Evolutionary conservation across 2,329 filamentous ascomycete species (phyloP).

Genomic region (Fusarium sp.): DNA sequence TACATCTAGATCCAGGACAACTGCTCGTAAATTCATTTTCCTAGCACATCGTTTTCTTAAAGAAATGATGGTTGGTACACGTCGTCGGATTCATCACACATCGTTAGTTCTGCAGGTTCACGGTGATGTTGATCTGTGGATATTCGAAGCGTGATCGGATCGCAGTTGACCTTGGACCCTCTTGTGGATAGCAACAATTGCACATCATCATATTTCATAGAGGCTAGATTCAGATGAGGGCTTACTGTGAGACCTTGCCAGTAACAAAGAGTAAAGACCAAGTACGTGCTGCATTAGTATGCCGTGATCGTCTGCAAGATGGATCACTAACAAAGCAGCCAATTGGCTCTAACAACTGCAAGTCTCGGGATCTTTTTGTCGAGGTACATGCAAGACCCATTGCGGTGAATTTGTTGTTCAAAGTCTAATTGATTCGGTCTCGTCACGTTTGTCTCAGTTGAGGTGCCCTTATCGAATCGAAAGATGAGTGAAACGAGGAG

Average conservation of each 20-base stretch:
- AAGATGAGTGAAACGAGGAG: constrained; percentile 14
- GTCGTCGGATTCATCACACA: neutral
- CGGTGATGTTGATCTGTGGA: neutral
- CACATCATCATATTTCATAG: neutral
- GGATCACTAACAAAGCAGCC: constrained; percentile 6
- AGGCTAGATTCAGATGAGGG: neutral
- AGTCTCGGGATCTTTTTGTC: constrained; percentile 18
- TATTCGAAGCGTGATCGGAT: neutral
- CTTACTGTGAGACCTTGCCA: neutral
- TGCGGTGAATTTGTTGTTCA: neutral
- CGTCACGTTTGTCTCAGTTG: constrained; percentile 14
- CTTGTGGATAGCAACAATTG: neutral
- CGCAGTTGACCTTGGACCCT: neutral
- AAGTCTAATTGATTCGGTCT: constrained; percentile 16
- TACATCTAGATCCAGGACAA: neutral
- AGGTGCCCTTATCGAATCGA: constrained; percentile 23
- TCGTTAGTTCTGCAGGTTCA: neutral
- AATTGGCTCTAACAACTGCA: constrained; percentile 16
- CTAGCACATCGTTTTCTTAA: neutral
- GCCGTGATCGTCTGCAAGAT: constrained; percentile 19
- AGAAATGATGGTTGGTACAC: neutral
- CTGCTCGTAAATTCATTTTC: neutral
- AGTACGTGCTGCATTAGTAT: neutral
- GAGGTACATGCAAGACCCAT: constrained; percentile 2
- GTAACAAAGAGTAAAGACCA: neutral